Conservation (phyloP, 495 filamentous ascomycete species). For the Penicillium flavigenum region DNA sequence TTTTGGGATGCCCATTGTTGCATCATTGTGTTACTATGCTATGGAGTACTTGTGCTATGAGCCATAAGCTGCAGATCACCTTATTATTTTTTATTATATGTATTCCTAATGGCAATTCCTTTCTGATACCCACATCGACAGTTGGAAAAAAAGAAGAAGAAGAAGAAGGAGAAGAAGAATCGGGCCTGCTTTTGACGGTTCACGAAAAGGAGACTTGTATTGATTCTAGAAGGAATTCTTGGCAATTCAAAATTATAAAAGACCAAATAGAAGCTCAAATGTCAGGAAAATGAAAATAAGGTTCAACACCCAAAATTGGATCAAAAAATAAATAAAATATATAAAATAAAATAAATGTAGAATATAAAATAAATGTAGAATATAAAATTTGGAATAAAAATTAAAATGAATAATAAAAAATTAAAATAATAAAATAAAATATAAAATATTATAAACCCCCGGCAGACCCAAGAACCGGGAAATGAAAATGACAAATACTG, state of each 20-base stretch:
- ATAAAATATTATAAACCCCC: not conserved
- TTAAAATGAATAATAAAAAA: not conserved
- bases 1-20: not conserved
- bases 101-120: not conserved
- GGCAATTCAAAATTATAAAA: not conserved
- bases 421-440: not conserved
- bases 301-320: not conserved
- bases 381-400: no score
- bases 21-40: not conserved
- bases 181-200: not conserved
- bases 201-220: not conserved
- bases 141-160: no score
- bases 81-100: not conserved
- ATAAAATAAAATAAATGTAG: not conserved
- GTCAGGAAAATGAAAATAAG: not conserved
- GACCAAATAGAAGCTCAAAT: not conserved
- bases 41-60: no score
- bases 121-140: not conserved
- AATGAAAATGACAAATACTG: constrained; percentile 10
- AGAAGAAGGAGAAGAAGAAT: not conserved
- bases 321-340: not conserved
- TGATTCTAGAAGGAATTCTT: not conserved
- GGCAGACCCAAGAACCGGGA: constrained; percentile 17
- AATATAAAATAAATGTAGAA: not conserved
- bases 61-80: not conserved